phyloP scores from a whole-genome alignment of 2,329 filamentous ascomycete genomes.

The Ramichloridium luteum region DNA sequence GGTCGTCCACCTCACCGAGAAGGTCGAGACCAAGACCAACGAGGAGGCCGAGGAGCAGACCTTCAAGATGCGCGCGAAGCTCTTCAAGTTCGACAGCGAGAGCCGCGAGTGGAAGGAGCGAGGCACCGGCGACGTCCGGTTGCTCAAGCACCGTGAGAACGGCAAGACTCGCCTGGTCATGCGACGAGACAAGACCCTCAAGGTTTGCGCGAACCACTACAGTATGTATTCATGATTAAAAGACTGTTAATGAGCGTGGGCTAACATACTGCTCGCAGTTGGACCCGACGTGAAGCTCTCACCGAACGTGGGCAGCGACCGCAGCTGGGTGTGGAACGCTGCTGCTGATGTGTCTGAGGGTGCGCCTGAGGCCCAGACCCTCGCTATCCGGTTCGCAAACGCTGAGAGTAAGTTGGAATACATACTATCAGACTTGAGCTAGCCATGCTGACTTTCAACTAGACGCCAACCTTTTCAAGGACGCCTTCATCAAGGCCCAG shows the following conservation, averaged over 20 bases:
- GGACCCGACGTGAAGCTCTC: constrained; percentile 98
- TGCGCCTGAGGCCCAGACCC: constrained; percentile 86
- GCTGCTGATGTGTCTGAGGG: constrained; percentile 96
- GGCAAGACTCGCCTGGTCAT: constrained; percentile 95
- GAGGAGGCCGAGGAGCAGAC: constrained; percentile 94
- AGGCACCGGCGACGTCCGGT: constrained; percentile 86
- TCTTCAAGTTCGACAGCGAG: constrained; percentile 94
- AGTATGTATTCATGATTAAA: constrained; percentile 48
- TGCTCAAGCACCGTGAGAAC: constrained; percentile 98
- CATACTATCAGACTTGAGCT: neutral
- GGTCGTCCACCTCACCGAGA: constrained; percentile 89
- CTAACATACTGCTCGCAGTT: constrained; percentile 45
- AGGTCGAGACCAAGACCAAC: constrained; percentile 94
- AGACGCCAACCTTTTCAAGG: constrained; percentile 98
- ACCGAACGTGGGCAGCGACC: constrained; percentile 93
- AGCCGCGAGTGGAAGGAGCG: constrained; percentile 97
- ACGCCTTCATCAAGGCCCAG: constrained; percentile 92
- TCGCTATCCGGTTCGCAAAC: constrained; percentile 96
- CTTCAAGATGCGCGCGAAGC: constrained; percentile 99
- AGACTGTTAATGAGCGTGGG: constrained; percentile 1
- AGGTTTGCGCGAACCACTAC: constrained; percentile 99
- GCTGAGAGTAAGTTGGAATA: constrained; percentile 63
- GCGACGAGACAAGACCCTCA: constrained; percentile 98
- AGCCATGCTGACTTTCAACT: constrained; percentile 7
- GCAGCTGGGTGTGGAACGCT: constrained; percentile 99